Evolutionary conservation across 345 rosid species (phyloP).

Genomic region (Anastatica hierochuntica): DNA sequence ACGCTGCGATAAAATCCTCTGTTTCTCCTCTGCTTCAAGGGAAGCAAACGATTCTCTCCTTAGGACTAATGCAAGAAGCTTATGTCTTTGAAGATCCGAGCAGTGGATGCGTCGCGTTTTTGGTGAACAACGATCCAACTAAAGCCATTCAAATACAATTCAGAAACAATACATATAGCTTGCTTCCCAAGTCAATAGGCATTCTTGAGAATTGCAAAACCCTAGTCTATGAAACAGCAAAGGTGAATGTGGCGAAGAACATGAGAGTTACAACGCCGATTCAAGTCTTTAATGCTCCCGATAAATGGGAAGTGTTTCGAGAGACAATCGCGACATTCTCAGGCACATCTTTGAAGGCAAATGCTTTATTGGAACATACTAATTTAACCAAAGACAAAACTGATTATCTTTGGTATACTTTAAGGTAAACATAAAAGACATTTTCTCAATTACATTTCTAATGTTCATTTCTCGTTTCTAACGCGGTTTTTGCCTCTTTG

Average conservation of each 20-base stretch:
- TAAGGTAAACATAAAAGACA: constrained; percentile 44
- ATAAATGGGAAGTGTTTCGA: constrained; percentile 67
- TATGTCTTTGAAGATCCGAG: constrained; percentile 49
- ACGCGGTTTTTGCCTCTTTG: not conserved
- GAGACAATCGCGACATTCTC: constrained; percentile 17
- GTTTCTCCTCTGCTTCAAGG: constrained; percentile 50
- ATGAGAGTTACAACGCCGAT: constrained; percentile 32
- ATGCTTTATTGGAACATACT: constrained; percentile 69
- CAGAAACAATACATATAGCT: constrained; percentile 30
- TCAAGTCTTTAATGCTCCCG: constrained; percentile 17
- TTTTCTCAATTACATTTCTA: not conserved
- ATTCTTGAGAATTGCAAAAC: constrained; percentile 54
- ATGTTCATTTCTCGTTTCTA: not conserved
- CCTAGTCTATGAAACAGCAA: constrained; percentile 61
- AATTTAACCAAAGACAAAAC: constrained; percentile 77
- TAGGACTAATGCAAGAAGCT: constrained; percentile 68
- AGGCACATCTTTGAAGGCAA: constrained; percentile 62
- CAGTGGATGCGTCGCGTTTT: constrained; percentile 70
- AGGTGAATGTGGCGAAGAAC: constrained; percentile 36
- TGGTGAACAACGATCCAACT: constrained; percentile 43
- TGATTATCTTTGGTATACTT: constrained; percentile 94
- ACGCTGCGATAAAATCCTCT: constrained; percentile 45
- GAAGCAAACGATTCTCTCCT: constrained; percentile 33
- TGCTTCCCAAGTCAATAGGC: constrained; percentile 60
- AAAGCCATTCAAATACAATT: constrained; percentile 34